Evolutionary conservation across 495 filamentous ascomycete genomes (phyloP), one percentile per base, ranked within the genome.

Genomic region (Talaromyces thailandensis): DNA sequence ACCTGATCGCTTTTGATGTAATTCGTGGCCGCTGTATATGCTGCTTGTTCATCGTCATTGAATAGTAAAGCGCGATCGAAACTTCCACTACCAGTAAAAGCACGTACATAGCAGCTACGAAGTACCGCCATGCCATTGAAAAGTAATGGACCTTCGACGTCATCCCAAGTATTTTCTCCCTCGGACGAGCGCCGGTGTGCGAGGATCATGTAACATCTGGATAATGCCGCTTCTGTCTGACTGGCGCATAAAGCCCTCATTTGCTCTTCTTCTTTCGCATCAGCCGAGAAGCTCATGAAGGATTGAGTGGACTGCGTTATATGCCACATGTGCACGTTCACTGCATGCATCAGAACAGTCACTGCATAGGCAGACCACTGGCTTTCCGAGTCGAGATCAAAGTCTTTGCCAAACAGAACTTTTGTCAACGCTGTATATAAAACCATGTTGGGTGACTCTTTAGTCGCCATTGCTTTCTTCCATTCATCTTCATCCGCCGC

Each of bases 291-390:
- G 53, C 51, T 62, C 14, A 45, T 56, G 32, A 62, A 62, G 14
- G 61, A 62, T 50, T 62, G 61, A 26, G 61, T 62, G n/a, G 51
- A 62, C 50, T 62, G 61, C 50, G 61, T 62, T 18, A 62, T 37
- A 52, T 62, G 61, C 61, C 61, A 62, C 50, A 62, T 62, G 43
- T 62, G 61, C 23, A 62, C 32, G 51, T 62, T 56, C 50, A 62
- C 61, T 56, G 61, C 61, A 62, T 62, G 53, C 61, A 62, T 62
- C 23, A 62, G 6, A 26, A 62, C 52, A 7, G 61, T 62, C 14
- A 45, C 53, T 21, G 61, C 48, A 56, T 56, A 62, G 16, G 61
- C 50, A n/a, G 61, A n/a, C 61, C 61, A 62, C 18, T 57, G 61
- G 52, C 43, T 40, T 24, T 62, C 52, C 14, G 31, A 26, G 18